phyloP scores from a whole-genome alignment of 2,329 filamentous ascomycete species.

The Colletotrichum tabaci region DNA sequence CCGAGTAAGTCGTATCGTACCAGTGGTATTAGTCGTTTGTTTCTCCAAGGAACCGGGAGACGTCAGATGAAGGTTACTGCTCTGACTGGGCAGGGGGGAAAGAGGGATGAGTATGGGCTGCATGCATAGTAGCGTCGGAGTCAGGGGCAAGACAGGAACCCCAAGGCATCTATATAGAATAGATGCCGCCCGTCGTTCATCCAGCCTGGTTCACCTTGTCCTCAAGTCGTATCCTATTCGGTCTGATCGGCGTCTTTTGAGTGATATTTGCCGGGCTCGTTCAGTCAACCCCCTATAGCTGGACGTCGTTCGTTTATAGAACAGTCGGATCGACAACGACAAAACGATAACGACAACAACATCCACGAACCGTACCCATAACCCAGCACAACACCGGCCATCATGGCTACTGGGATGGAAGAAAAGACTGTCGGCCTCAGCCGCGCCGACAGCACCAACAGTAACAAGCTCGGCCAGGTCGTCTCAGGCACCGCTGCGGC shows the following conservation, averaged over 20 bases:
- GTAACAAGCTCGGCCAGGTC: slow-evolving; percentile 40
- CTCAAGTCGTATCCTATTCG: slow-evolving; percentile 13
- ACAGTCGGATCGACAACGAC: slow-evolving; percentile 6
- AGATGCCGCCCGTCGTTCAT: slow-evolving; percentile 7
- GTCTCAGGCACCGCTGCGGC: slow-evolving; percentile 29
- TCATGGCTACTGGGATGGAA: slow-evolving; percentile 36
- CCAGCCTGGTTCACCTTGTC: background rate
- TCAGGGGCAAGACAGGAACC: background rate
- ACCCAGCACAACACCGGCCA: slow-evolving; percentile 4
- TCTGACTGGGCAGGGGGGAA: slow-evolving; percentile 17
- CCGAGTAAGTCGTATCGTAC: slow-evolving; percentile 38
- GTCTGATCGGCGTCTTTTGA: slow-evolving; percentile 24
- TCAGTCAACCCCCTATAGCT: background rate
- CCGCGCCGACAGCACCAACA: slow-evolving; percentile 39
- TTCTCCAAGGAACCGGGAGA: slow-evolving; percentile 31
- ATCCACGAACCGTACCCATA: too few relatives aligned
- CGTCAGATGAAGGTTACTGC: slow-evolving; percentile 40
- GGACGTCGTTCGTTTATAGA: slow-evolving; percentile 16
- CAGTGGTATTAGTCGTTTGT: slow-evolving; percentile 6
- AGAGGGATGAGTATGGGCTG: background rate
- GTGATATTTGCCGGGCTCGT: slow-evolving; percentile 22
- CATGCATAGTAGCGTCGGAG: slow-evolving; percentile 13
- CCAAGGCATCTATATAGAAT: slow-evolving; percentile 25
- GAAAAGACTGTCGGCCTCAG: slow-evolving; percentile 40
- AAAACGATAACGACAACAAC: background rate